A percentile compares a stretch with the other conserved stretches of the same genome.
These are phyloP conservation scores for Pneumocystis sp. DNA, from an alignment of 1,139 yeast species.

Conservation along the genomic window DNA sequence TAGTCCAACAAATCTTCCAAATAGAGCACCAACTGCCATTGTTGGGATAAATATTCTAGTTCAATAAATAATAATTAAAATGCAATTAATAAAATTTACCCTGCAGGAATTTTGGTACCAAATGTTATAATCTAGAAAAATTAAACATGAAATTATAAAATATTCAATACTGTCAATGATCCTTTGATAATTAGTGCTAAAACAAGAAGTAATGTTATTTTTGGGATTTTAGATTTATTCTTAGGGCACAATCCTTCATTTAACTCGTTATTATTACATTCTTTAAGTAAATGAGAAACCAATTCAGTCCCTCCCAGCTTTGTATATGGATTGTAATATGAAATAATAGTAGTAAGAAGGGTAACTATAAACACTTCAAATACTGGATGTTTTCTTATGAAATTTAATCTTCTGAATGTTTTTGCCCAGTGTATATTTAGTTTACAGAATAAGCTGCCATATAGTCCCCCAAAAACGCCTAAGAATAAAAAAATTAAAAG, in stretches of 20 bases:
- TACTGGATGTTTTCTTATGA: constrained; percentile 31
- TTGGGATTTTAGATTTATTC: neutral
- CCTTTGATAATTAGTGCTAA: constrained; percentile 16
- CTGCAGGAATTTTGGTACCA: constrained; percentile 51
- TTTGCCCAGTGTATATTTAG: constrained; percentile 39
- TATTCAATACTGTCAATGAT: constrained; percentile 19
- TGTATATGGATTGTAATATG: constrained; percentile 41
- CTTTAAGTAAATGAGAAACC: constrained; percentile 28
- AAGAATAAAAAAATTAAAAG: constrained; percentile 34
- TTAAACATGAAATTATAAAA: constrained; percentile 23
- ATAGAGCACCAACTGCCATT: constrained; percentile 53
- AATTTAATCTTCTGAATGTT: constrained; percentile 26
- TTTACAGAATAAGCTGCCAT: constrained; percentile 41
- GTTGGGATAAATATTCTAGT: constrained; percentile 43
- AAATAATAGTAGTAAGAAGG: constrained; percentile 34
- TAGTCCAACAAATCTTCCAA: constrained; percentile 43
- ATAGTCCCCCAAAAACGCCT: constrained; percentile 44
- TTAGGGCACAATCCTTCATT: neutral
- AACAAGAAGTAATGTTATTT: neutral
- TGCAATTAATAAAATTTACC: constrained; percentile 18
- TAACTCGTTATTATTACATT: neutral
- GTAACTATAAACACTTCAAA: constrained; percentile 38
- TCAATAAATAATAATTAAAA: neutral
- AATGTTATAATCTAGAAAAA: constrained; percentile 39
- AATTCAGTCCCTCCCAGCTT: constrained; percentile 41